A percentile compares a stretch with the other conserved stretches of the same genome.
These are phyloP conservation scores for Obba rivulosa DNA, from an alignment of 768 basidiomycete genomes.

Conservation along the genomic window DNA sequence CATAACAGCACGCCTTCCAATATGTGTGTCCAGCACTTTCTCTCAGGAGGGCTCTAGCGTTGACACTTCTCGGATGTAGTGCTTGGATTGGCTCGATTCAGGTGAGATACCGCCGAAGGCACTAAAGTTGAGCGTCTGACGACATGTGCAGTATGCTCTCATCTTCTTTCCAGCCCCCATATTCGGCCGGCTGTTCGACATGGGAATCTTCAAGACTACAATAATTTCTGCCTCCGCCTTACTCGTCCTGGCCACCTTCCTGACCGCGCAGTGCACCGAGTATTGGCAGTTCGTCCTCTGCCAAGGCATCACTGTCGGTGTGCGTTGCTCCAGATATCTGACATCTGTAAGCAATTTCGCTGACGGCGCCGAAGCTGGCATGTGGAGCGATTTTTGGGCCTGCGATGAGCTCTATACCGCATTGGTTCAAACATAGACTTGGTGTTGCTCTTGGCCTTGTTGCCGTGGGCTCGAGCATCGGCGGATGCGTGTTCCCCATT, in stretches of 20 bases:
- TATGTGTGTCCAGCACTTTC: slow-evolving; percentile 39
- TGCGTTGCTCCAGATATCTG: slow-evolving; percentile 37
- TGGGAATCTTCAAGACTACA: slow-evolving; percentile 58
- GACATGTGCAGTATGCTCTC: slow-evolving; percentile 47
- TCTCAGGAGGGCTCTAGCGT: background rate
- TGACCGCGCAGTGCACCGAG: slow-evolving; percentile 63
- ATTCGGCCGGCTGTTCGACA: slow-evolving; percentile 66
- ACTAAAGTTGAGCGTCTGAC: background rate
- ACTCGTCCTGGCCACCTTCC: slow-evolving; percentile 51
- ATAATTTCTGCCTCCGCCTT: slow-evolving; percentile 42
- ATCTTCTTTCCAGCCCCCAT: slow-evolving; percentile 58
- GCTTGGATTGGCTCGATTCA: slow-evolving; percentile 81
- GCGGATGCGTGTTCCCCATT: slow-evolving; percentile 67
- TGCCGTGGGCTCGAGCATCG: slow-evolving; percentile 62
- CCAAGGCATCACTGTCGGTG: slow-evolving; percentile 65
- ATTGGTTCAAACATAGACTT: slow-evolving; percentile 65
- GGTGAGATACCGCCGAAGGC: slow-evolving; percentile 26
- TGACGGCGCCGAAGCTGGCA: slow-evolving; percentile 14
- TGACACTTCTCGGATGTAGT: slow-evolving; percentile 36
- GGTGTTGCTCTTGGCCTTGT: slow-evolving; percentile 57
- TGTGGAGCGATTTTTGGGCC: slow-evolving; percentile 59
- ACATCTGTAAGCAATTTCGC: too few species aligned
- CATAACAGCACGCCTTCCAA: slow-evolving; percentile 46
- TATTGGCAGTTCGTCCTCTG: slow-evolving; percentile 80
- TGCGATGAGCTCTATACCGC: slow-evolving; percentile 51